Base-by-base conservation (phyloP, 2,329 filamentous ascomycete species). In the Hirsutella minnesotensis region DNA sequence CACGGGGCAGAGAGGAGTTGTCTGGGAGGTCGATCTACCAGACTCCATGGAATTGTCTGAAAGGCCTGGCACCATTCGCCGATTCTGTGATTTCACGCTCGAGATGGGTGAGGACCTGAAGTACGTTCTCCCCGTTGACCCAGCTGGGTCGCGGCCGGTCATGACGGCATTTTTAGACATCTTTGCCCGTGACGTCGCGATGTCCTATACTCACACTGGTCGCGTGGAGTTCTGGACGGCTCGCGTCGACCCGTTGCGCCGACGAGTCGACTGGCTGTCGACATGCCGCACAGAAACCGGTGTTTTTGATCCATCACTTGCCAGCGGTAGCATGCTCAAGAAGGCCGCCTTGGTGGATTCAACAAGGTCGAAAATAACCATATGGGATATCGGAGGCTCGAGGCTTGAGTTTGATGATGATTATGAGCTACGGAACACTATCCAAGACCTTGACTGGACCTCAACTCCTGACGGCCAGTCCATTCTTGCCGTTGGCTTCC, bases 391-490 rank as follows among this genome's bases (percentile, higher is more conserved):
- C 10, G 78, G 82, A 48, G 85, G 83, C 43, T 81, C 81, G 2
- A 81, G 87, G 48, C 71, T 95, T 5, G 89, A 95, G 59, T 88
- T 86, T 55, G 75, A 85, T 47, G 77, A 90, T 53, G 73, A 78
- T 24, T 92, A 88, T 49, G 74, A 82, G 49, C 71, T 73, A 12
- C 74, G 83, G 46, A 83, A 92, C 52, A 75, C 73, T 5, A 87
- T 95, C 34, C 79, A 83, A 48, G 89, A 95, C 59, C 74, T 95
- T 12, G 88, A 95, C 59, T 95, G 90, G 90, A 90, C 88, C 1
- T 90, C 86, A 3, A 95, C 89, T 0, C 87, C 87, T 0, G 86
- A 94, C 58, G 80, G 79, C 39, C 87, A 95, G 55, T 90, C 86
- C 1, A 88, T 95, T 43, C 69, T 95, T 18, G 86, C 89, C 1